These are phyloP conservation scores for Apiotrichum mycotoxinovorans DNA, from an alignment of 1,284 basidiomycete species.

Conservation along the genomic window DNA sequence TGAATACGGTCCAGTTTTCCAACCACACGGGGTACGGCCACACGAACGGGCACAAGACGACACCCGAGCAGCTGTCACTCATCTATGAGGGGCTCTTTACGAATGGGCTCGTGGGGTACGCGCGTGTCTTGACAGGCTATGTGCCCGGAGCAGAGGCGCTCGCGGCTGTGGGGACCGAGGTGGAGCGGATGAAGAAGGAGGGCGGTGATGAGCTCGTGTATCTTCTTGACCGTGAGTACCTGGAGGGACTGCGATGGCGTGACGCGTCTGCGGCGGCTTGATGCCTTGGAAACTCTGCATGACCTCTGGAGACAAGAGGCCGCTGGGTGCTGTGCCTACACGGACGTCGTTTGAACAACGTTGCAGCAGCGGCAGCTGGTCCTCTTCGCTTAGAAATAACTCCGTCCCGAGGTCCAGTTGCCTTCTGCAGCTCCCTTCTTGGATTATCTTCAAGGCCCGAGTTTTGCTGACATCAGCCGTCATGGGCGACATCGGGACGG, in stretches of 20 bases:
- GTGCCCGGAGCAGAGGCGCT: conserved; percentile 81
- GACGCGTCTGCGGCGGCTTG: no score
- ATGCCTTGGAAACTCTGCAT: neutral
- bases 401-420: no score
- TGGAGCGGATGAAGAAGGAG: conserved; percentile 46
- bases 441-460: no score
- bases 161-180: conserved; percentile 62
- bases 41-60: conserved; percentile 69
- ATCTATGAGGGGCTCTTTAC: conserved; percentile 67
- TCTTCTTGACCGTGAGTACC: conserved; percentile 77
- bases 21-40: conserved; percentile 87
- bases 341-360: no score
- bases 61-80: conserved; percentile 61
- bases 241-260: no score
- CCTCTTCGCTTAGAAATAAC: no score
- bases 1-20: conserved; percentile 85
- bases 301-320: no score
- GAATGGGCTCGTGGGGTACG: conserved; percentile 64
- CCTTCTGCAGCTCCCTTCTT: no score
- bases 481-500: conserved; percentile 77
- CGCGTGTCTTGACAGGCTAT: conserved; percentile 78
- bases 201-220: conserved; percentile 65
- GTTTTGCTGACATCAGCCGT: conserved; percentile 63
- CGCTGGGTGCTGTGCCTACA: no score
- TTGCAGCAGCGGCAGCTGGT: no score